Conservation (phyloP, 1,284 basidiomycete species). For the Anthracocystis walkeri region DNA sequence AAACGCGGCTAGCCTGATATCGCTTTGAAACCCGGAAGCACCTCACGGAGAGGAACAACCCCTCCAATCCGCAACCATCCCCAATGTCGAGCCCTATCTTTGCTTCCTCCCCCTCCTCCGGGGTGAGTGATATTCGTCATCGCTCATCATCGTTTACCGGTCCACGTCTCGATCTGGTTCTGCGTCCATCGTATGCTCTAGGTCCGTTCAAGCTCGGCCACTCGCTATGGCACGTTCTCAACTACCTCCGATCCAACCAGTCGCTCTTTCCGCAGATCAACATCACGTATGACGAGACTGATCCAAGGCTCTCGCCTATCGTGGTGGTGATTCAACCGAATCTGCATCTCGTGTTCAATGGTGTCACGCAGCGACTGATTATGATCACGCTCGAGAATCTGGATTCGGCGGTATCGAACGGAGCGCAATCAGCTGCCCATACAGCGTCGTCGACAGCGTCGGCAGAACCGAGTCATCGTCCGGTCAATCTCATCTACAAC, state of each 20-base stretch:
- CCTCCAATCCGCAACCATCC: background rate
- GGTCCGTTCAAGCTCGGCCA: slow-evolving; percentile 55
- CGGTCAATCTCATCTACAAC: slow-evolving; percentile 44
- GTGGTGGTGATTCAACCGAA: slow-evolving; percentile 43
- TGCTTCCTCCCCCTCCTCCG: slow-evolving; percentile 18
- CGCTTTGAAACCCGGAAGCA: background rate
- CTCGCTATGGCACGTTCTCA: slow-evolving; percentile 56
- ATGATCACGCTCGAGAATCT: slow-evolving; percentile 52
- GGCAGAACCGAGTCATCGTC: slow-evolving; percentile 35
- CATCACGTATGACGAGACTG: slow-evolving; percentile 36
- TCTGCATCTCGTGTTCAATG: slow-evolving; percentile 46
- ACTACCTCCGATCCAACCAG: slow-evolving; percentile 51
- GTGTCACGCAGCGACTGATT: slow-evolving; percentile 35
- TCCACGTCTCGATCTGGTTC: slow-evolving; percentile 36
- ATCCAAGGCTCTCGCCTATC: slow-evolving; percentile 41
- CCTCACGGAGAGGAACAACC: too few species aligned
- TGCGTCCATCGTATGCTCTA: slow-evolving; percentile 38
- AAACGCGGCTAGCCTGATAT: background rate
- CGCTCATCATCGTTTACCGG: slow-evolving; percentile 33
- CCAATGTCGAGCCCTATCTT: slow-evolving; percentile 48
- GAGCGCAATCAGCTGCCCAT: background rate
- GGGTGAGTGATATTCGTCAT: slow-evolving; percentile 12
- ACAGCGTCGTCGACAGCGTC: background rate
- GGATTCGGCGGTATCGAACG: background rate
- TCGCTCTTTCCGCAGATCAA: slow-evolving; percentile 51